Evolutionary conservation across 2,329 filamentous ascomycete species (phyloP).

Genomic region (Phialophora chinensis): DNA sequence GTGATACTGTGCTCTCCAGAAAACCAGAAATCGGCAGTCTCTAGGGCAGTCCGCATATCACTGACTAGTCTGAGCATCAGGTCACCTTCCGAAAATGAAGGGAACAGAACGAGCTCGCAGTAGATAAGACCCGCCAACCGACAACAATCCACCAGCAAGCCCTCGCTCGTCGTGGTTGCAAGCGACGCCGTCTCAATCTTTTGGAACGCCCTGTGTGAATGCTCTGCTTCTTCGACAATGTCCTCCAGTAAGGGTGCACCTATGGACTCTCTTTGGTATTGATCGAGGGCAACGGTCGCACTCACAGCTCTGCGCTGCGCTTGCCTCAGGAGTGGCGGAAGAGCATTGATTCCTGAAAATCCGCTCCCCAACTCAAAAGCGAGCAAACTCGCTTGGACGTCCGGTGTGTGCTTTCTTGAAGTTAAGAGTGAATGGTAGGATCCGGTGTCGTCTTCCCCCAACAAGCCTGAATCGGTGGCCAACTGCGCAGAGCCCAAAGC

Average conservation of each 20-base stretch:
- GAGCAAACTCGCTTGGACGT: conserved; percentile 1
- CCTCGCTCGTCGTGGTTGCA: not conserved
- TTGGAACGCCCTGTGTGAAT: conserved; percentile 4
- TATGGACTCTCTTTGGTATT: conserved; percentile 3
- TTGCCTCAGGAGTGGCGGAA: conserved; percentile 2
- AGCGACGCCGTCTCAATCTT: not conserved
- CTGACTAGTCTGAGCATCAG: not conserved
- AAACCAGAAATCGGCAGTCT: conserved; percentile 2
- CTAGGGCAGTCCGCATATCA: not conserved
- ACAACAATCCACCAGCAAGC: conserved; percentile 2
- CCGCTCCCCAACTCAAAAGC: conserved; percentile 7
- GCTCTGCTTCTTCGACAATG: conserved; percentile 6
- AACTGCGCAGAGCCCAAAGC: not conserved
- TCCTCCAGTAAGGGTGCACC: conserved; percentile 4
- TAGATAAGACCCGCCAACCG: conserved; percentile 3
- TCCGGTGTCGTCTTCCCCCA: not conserved
- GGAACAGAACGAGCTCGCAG: conserved; percentile 6
- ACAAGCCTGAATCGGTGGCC: not conserved
- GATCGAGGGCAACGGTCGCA: conserved; percentile 8
- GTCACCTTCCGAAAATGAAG: not conserved
- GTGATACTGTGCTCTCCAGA: not conserved
- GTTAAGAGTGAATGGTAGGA: conserved; percentile 3
- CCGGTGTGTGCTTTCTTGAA: conserved; percentile 1
- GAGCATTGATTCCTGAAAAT: not conserved
- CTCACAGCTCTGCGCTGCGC: conserved; percentile 2